These are phyloP conservation scores for Acanthamoeba royreba DNA, from an alignment of 208 protist species.

Conservation along the genomic window DNA sequence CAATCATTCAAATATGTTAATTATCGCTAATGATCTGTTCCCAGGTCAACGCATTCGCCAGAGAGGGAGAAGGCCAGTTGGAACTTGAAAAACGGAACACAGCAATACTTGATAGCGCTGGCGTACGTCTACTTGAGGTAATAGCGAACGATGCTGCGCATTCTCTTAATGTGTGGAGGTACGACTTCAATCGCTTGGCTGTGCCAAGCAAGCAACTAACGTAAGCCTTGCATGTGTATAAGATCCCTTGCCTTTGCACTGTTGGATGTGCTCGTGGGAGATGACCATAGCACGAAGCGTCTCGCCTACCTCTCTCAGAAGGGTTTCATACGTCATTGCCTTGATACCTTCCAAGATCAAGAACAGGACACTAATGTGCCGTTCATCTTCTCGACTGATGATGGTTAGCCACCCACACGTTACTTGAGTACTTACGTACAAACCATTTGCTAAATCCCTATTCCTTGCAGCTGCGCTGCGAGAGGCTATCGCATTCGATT, in stretches of 20 bases:
- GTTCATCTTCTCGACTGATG: background rate
- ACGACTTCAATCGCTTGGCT: background rate
- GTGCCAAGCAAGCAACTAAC: background rate
- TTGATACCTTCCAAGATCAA: conserved; percentile 32
- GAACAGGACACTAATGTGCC: background rate
- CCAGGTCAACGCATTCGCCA: background rate
- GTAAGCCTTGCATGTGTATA: background rate
- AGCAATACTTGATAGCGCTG: conserved; percentile 36
- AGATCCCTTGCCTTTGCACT: conserved; percentile 24
- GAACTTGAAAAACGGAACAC: background rate
- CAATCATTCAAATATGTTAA: background rate
- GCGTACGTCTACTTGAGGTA: background rate
- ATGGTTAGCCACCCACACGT: background rate
- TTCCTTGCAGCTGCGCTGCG: background rate
- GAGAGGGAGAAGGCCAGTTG: background rate
- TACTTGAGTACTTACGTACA: background rate
- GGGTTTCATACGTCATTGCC: conserved; percentile 18
- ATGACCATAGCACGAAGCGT: background rate
- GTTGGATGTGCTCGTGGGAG: conserved; percentile 2
- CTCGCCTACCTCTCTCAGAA: background rate
- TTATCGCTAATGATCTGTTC: background rate
- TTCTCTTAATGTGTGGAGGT: conserved; percentile 32
- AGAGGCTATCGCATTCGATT: conserved; percentile 14
- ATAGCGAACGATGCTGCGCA: background rate
- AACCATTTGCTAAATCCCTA: background rate